Conservation (phyloP, 2,329 filamentous ascomycete species). For the Exophiala mesophila region DNA sequence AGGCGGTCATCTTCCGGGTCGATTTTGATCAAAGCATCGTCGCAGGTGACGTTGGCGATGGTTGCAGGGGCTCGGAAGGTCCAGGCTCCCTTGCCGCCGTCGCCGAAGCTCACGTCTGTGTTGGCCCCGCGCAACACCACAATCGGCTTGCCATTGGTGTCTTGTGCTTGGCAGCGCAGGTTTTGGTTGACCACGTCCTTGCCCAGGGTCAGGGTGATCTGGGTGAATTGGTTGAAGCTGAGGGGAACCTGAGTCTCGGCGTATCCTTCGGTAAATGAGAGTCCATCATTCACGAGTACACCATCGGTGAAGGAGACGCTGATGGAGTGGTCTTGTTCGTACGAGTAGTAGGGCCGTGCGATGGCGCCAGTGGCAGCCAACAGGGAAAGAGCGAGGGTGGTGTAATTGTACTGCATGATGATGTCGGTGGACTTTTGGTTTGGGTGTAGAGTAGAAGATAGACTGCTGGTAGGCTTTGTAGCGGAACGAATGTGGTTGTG, state of each 20-base stretch:
- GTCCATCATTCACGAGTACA: slow-evolving; percentile 5
- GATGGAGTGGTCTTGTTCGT: slow-evolving; percentile 12
- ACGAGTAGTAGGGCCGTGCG: slow-evolving; percentile 14
- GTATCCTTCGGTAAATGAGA: slow-evolving; percentile 4
- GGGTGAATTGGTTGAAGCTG: slow-evolving; percentile 14
- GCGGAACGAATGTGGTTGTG: no score
- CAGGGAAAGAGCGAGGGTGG: slow-evolving; percentile 5
- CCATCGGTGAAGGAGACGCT: slow-evolving; percentile 15
- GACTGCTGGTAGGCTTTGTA: no score
- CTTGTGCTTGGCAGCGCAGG: slow-evolving; percentile 20
- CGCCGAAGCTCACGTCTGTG: slow-evolving; percentile 22
- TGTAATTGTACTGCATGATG: no score
- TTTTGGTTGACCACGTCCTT: slow-evolving; percentile 14
- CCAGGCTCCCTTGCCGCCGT: slow-evolving; percentile 21
- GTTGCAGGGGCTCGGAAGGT: slow-evolving; percentile 14
- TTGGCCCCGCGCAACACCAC: slow-evolving; percentile 14
- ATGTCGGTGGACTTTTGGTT: no score
- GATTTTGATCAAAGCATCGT: slow-evolving; percentile 20
- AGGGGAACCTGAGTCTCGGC: slow-evolving; percentile 7
- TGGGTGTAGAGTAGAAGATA: no score
- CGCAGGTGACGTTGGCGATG: slow-evolving; percentile 21
- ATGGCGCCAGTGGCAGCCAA: slow-evolving; percentile 19
- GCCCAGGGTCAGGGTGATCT: slow-evolving; percentile 15
- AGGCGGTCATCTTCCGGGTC: slow-evolving; percentile 2
- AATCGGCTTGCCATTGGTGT: slow-evolving; percentile 17